Evolutionary conservation across 2,329 filamentous ascomycete genomes (phyloP).

Genomic region (Colletotrichum sojae): DNA sequence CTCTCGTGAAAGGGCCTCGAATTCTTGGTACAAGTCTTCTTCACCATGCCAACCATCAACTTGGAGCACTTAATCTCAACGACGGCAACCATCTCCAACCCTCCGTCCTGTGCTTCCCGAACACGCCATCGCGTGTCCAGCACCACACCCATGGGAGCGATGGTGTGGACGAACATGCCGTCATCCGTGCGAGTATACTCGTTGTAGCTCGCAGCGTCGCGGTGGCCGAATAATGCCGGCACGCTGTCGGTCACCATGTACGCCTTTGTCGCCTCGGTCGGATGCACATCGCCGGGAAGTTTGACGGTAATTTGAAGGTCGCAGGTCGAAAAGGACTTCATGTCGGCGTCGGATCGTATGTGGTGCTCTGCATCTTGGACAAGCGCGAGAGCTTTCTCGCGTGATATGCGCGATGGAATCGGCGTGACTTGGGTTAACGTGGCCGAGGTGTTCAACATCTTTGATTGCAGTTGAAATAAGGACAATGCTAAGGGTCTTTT

Average conservation of each 20-base stretch:
- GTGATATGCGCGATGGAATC: slow-evolving; percentile 7
- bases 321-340: slow-evolving; percentile 3
- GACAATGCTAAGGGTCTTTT: no score
- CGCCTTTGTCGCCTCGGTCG: not conserved
- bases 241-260: slow-evolving; percentile 15
- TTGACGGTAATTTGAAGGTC: not conserved
- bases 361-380: slow-evolving; percentile 14
- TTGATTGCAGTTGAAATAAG: not conserved
- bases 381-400: slow-evolving; percentile 4
- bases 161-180: slow-evolving; percentile 2
- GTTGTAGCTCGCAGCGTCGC: slow-evolving; percentile 6
- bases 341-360: slow-evolving; percentile 1
- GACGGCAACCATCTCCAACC: not conserved
- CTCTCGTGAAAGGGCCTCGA: slow-evolving; percentile 5
- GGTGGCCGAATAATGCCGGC: slow-evolving; percentile 4
- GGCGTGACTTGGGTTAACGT: slow-evolving; percentile 8
- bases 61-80: slow-evolving; percentile 3
- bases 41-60: slow-evolving; percentile 12
- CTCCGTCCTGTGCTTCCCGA: not conserved
- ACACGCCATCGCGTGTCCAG: slow-evolving; percentile 8
- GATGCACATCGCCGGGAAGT: not conserved
- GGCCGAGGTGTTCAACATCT: slow-evolving; percentile 5
- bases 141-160: not conserved
- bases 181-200: slow-evolving; percentile 7
- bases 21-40: slow-evolving; percentile 7